Percentiles rank a stretch among this genome's conserved stretches.
phyloP scores from a whole-genome alignment of 352 stramenopile genomes.

The Elongisporangium undulatum region DNA sequence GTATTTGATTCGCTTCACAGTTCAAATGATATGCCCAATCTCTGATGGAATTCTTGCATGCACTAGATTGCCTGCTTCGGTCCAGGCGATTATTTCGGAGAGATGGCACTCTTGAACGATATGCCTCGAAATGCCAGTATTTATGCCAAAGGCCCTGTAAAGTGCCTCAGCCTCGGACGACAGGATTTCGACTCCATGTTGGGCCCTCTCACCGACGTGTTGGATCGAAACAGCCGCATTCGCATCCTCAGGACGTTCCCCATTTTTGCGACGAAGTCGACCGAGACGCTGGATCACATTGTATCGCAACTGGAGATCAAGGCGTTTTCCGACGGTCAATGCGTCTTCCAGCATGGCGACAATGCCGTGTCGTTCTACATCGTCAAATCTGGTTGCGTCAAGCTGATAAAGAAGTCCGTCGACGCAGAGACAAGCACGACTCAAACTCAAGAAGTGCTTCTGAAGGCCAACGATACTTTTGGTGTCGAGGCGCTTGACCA shows the following conservation, averaged over 20 bases:
- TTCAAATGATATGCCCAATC: not conserved
- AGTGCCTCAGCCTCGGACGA: slow-evolving; percentile 62
- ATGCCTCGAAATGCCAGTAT: slow-evolving; percentile 81
- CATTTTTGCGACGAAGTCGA: slow-evolving; percentile 46
- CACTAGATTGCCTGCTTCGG: slow-evolving; percentile 50
- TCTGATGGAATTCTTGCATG: not conserved
- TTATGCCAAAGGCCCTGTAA: slow-evolving; percentile 53
- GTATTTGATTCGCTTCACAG: not conserved
- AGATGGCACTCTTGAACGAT: slow-evolving; percentile 88
- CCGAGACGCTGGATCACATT: slow-evolving; percentile 60
- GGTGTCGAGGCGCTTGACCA: slow-evolving; percentile 59
- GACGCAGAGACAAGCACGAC: slow-evolving; percentile 25
- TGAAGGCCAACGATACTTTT: slow-evolving; percentile 79
- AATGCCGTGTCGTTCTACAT: slow-evolving; percentile 66
- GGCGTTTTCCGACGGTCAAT: slow-evolving; percentile 62
- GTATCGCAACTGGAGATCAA: slow-evolving; percentile 77
- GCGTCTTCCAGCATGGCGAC: slow-evolving; percentile 53
- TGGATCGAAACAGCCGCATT: slow-evolving; percentile 67
- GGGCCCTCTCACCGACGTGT: slow-evolving; percentile 64
- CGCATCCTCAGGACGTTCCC: slow-evolving; percentile 60
- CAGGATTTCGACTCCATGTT: slow-evolving; percentile 80
- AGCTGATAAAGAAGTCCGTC: slow-evolving; percentile 48
- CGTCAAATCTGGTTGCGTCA: slow-evolving; percentile 72
- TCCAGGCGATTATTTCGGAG: slow-evolving; percentile 88
- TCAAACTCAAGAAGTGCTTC: slow-evolving; percentile 34